Evolutionary conservation across 1,139 yeast species (phyloP).

Genomic region (Suhomyces coccinellae): DNA sequence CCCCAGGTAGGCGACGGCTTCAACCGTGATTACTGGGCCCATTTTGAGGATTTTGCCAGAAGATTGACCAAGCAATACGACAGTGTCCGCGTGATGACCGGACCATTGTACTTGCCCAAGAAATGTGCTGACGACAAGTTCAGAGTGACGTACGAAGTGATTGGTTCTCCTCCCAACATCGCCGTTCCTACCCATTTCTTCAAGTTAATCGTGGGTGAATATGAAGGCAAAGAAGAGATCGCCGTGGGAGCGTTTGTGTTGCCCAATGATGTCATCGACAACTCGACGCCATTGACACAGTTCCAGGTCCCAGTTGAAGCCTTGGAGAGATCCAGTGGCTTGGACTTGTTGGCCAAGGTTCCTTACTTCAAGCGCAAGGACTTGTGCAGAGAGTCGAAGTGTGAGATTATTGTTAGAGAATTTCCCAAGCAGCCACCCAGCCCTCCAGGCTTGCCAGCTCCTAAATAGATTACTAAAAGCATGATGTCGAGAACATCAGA

Average conservation of each 20-base stretch:
- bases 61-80: conserved; percentile 67
- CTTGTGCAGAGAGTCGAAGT: conserved; percentile 76
- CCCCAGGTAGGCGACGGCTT: conserved; percentile 99
- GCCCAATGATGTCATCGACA: conserved; percentile 78
- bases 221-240: conserved; percentile 47
- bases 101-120: conserved; percentile 89
- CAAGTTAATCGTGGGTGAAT: conserved; percentile 85
- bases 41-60: conserved; percentile 86
- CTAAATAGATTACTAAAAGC: neutral
- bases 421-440: conserved; percentile 54
- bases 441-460: conserved; percentile 26
- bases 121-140: conserved; percentile 72
- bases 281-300: conserved; percentile 63
- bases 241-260: conserved; percentile 91
- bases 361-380: conserved; percentile 61
- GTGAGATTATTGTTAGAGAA: conserved; percentile 82
- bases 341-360: conserved; percentile 72
- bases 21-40: conserved; percentile 97
- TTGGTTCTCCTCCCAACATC: conserved; percentile 93
- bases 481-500: too few species aligned
- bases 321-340: conserved; percentile 81
- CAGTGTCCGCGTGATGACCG: conserved; percentile 84
- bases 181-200: conserved; percentile 98
- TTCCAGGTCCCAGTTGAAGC: conserved; percentile 92
- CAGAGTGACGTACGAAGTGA: conserved; percentile 84